phyloP scores from a whole-genome alignment of 1,284 basidiomycete species.

The Salmacisia buchloeana region DNA sequence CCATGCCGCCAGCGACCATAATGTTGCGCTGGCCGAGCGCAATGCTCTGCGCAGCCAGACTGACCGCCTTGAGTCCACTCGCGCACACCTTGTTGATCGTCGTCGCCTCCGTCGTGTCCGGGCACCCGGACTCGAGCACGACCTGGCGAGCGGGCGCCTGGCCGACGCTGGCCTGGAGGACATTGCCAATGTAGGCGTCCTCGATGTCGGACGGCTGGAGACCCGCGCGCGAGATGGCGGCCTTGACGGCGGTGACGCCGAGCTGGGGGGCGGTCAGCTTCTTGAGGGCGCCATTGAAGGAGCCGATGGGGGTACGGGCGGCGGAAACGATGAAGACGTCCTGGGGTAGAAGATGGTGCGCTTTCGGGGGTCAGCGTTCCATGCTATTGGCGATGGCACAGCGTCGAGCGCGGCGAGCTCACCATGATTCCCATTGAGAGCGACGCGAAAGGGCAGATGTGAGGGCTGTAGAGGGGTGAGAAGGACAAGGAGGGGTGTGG shows the following conservation, averaged over 20 bases:
- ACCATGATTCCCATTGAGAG: conserved; percentile 8
- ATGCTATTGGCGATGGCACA: neutral
- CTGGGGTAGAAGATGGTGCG: conserved; percentile 54
- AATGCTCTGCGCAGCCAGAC: conserved; percentile 53
- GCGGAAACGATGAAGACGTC: conserved; percentile 92
- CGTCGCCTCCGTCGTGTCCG: conserved; percentile 81
- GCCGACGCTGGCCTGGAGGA: conserved; percentile 52
- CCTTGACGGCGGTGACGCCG: conserved; percentile 80
- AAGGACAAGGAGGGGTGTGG: neutral
- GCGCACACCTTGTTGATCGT: conserved; percentile 77
- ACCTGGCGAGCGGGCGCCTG: conserved; percentile 54
- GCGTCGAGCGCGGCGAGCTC: neutral
- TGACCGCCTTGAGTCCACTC: conserved; percentile 54
- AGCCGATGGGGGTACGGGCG: conserved; percentile 87
- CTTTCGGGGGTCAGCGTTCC: neutral
- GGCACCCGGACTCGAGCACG: conserved; percentile 80
- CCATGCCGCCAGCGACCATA: conserved; percentile 55
- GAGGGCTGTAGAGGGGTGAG: neutral
- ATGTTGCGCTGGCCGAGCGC: conserved; percentile 52
- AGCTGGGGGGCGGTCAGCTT: conserved; percentile 83
- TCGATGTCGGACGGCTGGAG: conserved; percentile 77
- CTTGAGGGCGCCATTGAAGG: conserved; percentile 84
- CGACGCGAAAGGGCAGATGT: neutral
- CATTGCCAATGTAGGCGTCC: conserved; percentile 92
- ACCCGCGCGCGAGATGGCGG: conserved; percentile 71